A percentile compares a stretch with the other conserved stretches of the same genome.
Conservation (phyloP, 257 asterid species). For the Plectranthus barbatus region DNA sequence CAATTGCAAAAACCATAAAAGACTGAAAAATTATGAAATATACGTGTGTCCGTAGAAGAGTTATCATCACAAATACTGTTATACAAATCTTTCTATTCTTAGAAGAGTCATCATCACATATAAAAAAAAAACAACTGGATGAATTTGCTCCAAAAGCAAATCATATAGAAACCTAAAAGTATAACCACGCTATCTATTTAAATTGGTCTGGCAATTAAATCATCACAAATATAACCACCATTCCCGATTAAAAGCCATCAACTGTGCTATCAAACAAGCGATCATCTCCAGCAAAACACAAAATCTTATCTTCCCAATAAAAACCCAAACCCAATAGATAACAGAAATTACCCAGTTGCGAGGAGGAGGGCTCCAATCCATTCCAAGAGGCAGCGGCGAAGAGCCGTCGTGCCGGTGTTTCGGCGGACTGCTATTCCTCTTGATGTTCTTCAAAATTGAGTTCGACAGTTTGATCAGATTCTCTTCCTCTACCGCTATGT, state of each 20-base stretch:
- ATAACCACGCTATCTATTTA: neutral
- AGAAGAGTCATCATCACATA: neutral
- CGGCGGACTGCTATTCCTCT: conserved; percentile 31
- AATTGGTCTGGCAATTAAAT: neutral
- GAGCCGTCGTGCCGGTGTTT: conserved; percentile 62
- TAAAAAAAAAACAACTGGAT: neutral
- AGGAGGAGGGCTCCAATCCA: conserved; percentile 87
- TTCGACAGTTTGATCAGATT: conserved; percentile 22
- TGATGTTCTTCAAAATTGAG: conserved; percentile 13
- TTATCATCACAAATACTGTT: neutral
- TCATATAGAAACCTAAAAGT: neutral
- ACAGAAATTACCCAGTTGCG: conserved; percentile 42
- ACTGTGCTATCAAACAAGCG: neutral
- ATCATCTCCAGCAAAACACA: neutral
- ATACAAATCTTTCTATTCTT: neutral
- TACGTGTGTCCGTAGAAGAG: neutral
- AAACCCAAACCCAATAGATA: neutral
- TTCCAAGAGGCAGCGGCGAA: conserved; percentile 79
- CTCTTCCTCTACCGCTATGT: conserved; percentile 16
- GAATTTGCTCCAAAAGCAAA: neutral
- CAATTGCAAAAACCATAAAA: neutral
- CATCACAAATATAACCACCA: neutral
- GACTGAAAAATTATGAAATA: no score
- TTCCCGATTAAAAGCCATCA: neutral
- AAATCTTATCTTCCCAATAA: neutral